Evolutionary conservation across 1,284 basidiomycete species (phyloP).

Genomic region (Ceratobasidium sp.): DNA sequence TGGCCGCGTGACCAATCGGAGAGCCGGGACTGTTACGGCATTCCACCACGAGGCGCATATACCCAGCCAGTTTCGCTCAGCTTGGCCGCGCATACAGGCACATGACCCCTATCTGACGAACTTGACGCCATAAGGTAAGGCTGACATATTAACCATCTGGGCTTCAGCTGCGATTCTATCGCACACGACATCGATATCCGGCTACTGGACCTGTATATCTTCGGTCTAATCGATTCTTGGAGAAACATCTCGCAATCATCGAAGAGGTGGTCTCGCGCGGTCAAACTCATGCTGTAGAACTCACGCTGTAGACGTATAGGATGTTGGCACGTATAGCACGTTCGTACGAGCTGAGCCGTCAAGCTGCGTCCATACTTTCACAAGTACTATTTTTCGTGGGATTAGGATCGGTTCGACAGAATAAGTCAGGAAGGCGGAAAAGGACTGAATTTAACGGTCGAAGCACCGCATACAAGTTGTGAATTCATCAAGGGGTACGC

Average conservation of each 20-base stretch:
- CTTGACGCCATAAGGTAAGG: neutral
- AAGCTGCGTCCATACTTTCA: neutral
- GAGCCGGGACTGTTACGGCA: slow-evolving; percentile 3
- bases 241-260: neutral
- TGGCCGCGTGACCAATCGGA: slow-evolving; percentile 25
- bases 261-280: neutral
- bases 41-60: slow-evolving; percentile 33
- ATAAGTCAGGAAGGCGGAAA: neutral
- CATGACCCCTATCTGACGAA: slow-evolving; percentile 14
- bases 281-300: too few relatives aligned
- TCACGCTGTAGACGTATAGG: neutral
- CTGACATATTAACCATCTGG: neutral
- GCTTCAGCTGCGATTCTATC: slow-evolving; percentile 14
- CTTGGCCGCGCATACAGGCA: slow-evolving; percentile 31
- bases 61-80: neutral
- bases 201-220: neutral
- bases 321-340: slow-evolving; percentile 4
- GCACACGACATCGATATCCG: slow-evolving; percentile 12
- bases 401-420: neutral
- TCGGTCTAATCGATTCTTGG: neutral
- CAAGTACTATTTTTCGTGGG: neutral
- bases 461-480: too few relatives aligned
- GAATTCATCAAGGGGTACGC: too few relatives aligned
- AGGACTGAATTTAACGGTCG: neutral
- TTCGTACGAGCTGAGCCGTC: neutral